Conservation (phyloP, 2,329 filamentous ascomycete species). For the Drechslerella coelobrocha region DNA sequence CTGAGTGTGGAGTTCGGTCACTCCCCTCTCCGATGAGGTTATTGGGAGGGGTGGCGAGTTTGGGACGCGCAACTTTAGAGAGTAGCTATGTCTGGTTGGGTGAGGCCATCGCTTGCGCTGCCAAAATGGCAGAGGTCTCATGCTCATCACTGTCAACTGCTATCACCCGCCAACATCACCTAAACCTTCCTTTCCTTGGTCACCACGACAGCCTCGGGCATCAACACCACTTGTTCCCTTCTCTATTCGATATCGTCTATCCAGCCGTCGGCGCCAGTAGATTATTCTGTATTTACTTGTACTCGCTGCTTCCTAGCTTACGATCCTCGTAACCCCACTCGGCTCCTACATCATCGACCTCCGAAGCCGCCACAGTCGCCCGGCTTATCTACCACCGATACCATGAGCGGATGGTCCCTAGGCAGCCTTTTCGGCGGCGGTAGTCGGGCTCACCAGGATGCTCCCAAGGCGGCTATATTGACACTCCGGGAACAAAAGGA, state of each 20-base stretch:
- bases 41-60: not conserved
- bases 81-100: conserved; percentile 12
- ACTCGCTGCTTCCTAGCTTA: conserved; percentile 4
- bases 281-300: not conserved
- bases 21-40: not conserved
- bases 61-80: conserved; percentile 6
- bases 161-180: conserved; percentile 50
- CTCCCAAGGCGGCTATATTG: conserved; percentile 95
- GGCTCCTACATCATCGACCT: conserved; percentile 2
- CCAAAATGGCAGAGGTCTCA: conserved; percentile 17
- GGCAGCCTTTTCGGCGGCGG: conserved; percentile 72
- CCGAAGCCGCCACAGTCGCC: conserved; percentile 4
- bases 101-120: not conserved
- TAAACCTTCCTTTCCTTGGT: conserved; percentile 17
- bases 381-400: conserved; percentile 12
- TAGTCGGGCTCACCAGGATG: conserved; percentile 85
- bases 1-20: not conserved
- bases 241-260: conserved; percentile 9
- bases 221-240: conserved; percentile 1
- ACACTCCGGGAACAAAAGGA: conserved; percentile 85
- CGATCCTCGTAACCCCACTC: conserved; percentile 11
- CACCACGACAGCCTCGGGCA: not conserved
- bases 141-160: conserved; percentile 39
- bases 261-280: not conserved
- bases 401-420: conserved; percentile 38